These are phyloP conservation scores for Verticillium isaacii DNA, from an alignment of 2,329 filamentous ascomycete genomes.

Conservation along the genomic window DNA sequence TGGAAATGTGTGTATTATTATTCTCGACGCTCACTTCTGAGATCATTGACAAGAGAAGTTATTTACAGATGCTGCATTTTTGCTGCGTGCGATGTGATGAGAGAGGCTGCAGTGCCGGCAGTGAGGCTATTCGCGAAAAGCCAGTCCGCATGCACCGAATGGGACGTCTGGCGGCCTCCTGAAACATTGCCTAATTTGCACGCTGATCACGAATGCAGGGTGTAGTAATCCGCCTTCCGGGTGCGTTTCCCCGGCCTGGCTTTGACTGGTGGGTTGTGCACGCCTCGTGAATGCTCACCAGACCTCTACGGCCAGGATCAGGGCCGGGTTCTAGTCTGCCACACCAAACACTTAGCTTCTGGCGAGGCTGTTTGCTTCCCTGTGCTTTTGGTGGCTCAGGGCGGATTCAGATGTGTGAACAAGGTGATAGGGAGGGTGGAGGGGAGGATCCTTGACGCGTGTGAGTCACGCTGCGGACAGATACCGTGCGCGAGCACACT, in stretches of 20 bases:
- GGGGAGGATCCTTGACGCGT: neutral
- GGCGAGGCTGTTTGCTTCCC: neutral
- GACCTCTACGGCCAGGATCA: neutral
- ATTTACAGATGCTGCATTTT: neutral
- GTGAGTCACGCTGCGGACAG: neutral
- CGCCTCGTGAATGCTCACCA: neutral
- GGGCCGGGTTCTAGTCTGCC: neutral
- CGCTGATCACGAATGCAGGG: neutral
- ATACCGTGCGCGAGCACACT: neutral
- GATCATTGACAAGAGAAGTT: neutral
- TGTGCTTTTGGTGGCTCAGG: neutral
- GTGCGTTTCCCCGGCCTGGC: neutral
- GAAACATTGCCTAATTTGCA: neutral
- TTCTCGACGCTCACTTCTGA: constrained; percentile 21
- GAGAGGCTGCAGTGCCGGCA: neutral
- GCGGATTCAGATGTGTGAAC: neutral
- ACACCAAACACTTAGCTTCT: neutral
- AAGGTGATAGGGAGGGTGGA: neutral
- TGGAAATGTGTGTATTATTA: constrained; percentile 19
- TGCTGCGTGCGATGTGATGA: neutral
- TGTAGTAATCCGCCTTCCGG: neutral
- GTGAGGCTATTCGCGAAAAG: constrained; percentile 1
- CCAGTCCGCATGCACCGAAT: neutral
- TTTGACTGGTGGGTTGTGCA: neutral
- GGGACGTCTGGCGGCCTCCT: neutral